These are phyloP conservation scores for Phalaenopsis equestris DNA, from an alignment of 106 monocot species.

Conservation along the genomic window DNA sequence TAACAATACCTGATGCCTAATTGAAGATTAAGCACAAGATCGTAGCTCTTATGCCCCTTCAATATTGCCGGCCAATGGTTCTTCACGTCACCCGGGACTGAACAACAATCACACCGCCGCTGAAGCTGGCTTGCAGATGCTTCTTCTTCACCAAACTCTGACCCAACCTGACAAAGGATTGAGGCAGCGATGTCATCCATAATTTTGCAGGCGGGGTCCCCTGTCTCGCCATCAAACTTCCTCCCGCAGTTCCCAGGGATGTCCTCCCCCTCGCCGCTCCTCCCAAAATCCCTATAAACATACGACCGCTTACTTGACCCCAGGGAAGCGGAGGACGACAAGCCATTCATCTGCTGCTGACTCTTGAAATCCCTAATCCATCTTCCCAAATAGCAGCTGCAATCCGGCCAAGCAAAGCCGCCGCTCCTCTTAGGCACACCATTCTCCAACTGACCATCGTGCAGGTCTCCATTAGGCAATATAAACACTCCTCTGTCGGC, in stretches of 20 bases:
- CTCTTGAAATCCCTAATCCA: slow-evolving; percentile 17
- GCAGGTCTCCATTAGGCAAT: slow-evolving; percentile 56
- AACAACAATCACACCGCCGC: slow-evolving; percentile 16
- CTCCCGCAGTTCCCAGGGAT: slow-evolving; percentile 52
- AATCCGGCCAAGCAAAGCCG: slow-evolving; percentile 66
- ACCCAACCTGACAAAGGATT: slow-evolving; percentile 21
- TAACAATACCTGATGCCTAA: slow-evolving; percentile 49
- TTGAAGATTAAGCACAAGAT: slow-evolving; percentile 54
- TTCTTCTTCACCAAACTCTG: background rate
- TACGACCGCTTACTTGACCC: slow-evolving; percentile 20
- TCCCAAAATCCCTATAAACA: slow-evolving; percentile 7
- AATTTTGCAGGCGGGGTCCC: slow-evolving; percentile 62
- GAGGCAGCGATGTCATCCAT: slow-evolving; percentile 42
- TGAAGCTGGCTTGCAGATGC: slow-evolving; percentile 2
- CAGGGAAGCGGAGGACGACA: slow-evolving; percentile 1
- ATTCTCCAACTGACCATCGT: slow-evolving; percentile 65
- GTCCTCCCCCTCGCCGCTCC: slow-evolving; percentile 7
- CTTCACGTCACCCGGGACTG: slow-evolving; percentile 22
- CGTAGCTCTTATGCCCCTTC: slow-evolving; percentile 69
- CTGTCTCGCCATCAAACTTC: slow-evolving; percentile 54
- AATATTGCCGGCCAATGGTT: slow-evolving; percentile 52
- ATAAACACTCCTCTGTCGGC: slow-evolving; percentile 50
- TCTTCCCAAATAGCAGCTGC: slow-evolving; percentile 47
- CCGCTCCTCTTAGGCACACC: slow-evolving; percentile 59
- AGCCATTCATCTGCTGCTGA: slow-evolving; percentile 12